phyloP scores from a whole-genome alignment of 768 basidiomycete species.

The Lyophyllum decastes region DNA sequence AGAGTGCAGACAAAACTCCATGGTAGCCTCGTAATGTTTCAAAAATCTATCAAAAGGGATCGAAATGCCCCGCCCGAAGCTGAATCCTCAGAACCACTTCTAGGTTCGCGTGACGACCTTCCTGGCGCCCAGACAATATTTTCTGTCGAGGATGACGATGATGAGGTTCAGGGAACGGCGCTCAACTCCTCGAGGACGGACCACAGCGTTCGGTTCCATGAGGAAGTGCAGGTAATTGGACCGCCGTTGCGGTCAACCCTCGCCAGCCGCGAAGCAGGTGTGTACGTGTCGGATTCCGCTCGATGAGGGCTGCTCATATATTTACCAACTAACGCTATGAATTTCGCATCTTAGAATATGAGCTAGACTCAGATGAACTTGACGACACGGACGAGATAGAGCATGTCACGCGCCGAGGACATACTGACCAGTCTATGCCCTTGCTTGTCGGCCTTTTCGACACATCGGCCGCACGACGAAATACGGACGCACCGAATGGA shows the following conservation, averaged over 20 bases:
- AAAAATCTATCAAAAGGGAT: constrained; percentile 28
- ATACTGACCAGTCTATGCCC: constrained; percentile 62
- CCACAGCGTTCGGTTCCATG: constrained; percentile 63
- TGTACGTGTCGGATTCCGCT: constrained; percentile 35
- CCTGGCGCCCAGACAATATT: constrained; percentile 49
- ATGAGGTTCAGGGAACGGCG: constrained; percentile 39
- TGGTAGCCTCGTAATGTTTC: constrained; percentile 26
- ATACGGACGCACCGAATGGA: constrained; percentile 51
- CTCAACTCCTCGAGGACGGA: constrained; percentile 33
- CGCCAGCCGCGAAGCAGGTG: constrained; percentile 81
- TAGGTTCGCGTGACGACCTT: constrained; percentile 47
- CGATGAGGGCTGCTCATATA: not conserved
- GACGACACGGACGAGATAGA: constrained; percentile 46
- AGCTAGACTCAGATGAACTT: constrained; percentile 81
- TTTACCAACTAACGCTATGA: constrained; percentile 8
- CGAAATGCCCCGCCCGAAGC: constrained; percentile 22
- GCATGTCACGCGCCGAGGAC: constrained; percentile 28
- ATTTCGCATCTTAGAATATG: constrained; percentile 58
- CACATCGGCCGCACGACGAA: constrained; percentile 56
- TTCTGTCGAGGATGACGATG: constrained; percentile 56
- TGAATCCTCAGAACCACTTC: constrained; percentile 62
- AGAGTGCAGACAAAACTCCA: constrained; percentile 9
- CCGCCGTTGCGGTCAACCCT: constrained; percentile 72
- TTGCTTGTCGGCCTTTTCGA: constrained; percentile 81
- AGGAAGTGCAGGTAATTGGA: constrained; percentile 68